Percentiles rank a stretch among this genome's conserved stretches.
Conservation (phyloP, 2,329 filamentous ascomycete genomes). For the Alternaria viburni region DNA sequence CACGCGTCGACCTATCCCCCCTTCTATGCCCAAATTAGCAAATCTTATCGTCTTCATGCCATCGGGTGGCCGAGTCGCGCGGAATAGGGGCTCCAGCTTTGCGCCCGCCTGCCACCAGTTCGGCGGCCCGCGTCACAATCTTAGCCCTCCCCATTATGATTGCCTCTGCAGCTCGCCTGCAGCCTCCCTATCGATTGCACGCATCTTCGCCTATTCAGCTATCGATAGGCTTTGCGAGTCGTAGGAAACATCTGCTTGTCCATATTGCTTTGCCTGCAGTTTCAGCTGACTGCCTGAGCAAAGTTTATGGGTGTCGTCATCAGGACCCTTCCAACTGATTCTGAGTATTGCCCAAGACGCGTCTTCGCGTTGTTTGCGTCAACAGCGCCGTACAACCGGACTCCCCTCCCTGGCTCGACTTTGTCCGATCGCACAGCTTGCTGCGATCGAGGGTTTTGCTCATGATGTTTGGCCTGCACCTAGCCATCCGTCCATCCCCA, state of each 20-base stretch:
- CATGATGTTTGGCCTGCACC: constrained; percentile 2
- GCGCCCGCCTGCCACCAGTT: constrained; percentile 19
- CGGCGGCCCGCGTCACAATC: constrained; percentile 21
- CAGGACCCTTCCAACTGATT: neutral
- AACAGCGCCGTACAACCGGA: neutral
- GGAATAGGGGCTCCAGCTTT: constrained; percentile 22
- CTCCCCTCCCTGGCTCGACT: neutral
- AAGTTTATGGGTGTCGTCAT: neutral
- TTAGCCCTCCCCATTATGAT: constrained; percentile 44
- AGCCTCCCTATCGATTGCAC: constrained; percentile 22
- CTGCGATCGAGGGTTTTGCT: constrained; percentile 1
- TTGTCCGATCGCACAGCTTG: constrained; percentile 5
- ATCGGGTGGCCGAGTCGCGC: constrained; percentile 1
- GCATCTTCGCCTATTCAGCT: constrained; percentile 7
- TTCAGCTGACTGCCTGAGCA: neutral
- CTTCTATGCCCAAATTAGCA: constrained; percentile 21
- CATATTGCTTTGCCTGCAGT: neutral
- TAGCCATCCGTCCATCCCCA: neutral
- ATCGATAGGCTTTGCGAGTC: constrained; percentile 16
- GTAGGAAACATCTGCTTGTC: neutral
- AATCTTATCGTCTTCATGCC: constrained; percentile 33
- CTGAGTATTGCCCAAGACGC: neutral
- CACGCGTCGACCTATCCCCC: constrained; percentile 9
- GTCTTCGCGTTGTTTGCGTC: neutral
- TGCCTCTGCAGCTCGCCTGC: constrained; percentile 27